A percentile compares a stretch with the other conserved stretches of the same genome.
Evolutionary conservation across 2,329 filamentous ascomycete species (phyloP).

Genomic region (Aspergillus novoparasiticus): DNA sequence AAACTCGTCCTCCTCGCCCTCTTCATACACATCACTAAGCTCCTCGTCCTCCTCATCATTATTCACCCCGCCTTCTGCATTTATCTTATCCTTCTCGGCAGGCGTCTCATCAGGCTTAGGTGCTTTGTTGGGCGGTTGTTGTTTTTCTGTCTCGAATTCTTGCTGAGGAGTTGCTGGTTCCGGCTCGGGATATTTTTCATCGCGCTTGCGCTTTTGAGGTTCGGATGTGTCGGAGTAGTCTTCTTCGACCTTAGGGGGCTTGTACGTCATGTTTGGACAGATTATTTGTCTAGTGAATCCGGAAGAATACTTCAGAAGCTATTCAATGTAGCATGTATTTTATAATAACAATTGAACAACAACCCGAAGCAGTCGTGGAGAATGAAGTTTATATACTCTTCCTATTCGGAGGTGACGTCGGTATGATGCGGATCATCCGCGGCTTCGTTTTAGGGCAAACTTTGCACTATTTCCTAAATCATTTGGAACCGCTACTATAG

Average conservation of each 20-base stretch:
- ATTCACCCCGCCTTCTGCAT: constrained; percentile 9
- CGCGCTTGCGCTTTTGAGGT: constrained; percentile 22
- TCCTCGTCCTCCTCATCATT: constrained; percentile 15
- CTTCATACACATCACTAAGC: constrained; percentile 10
- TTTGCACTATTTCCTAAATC: neutral
- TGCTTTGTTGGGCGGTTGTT: constrained; percentile 21
- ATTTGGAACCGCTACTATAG: neutral
- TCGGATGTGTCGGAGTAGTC: constrained; percentile 20
- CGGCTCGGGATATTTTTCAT: constrained; percentile 6
- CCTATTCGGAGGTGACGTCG: constrained; percentile 5
- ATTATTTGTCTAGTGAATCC: neutral
- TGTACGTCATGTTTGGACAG: constrained; percentile 22
- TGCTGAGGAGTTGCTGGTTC: constrained; percentile 3
- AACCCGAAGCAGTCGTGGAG: neutral
- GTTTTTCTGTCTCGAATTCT: constrained; percentile 8
- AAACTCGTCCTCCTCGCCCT: neutral
- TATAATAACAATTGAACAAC: neutral
- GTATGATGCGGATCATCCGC: neutral
- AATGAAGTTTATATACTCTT: neutral
- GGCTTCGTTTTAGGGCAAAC: neutral
- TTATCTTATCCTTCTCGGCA: constrained; percentile 7
- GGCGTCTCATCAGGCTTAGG: constrained; percentile 7
- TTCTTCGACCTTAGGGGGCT: constrained; percentile 23
- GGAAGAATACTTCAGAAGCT: neutral
- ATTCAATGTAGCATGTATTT: neutral